Percentiles rank a stretch among this genome's conserved stretches.
Evolutionary conservation across 805 yeast species (phyloP).

Genomic region (Teunomyces gatunensis): DNA sequence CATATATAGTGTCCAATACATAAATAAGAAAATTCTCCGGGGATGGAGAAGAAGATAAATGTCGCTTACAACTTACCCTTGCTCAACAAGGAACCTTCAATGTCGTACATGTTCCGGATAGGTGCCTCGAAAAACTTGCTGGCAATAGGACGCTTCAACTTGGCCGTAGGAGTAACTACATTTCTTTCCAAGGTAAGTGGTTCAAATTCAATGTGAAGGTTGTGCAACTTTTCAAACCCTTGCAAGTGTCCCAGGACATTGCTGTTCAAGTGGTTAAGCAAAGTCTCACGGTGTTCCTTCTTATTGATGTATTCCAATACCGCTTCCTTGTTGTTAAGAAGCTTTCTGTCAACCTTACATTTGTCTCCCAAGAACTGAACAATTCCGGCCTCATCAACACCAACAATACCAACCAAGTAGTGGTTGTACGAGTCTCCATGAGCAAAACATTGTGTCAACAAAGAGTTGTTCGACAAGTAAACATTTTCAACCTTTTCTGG

Average conservation of each 20-base stretch:
- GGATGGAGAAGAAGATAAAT: neutral
- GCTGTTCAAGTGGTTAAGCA: constrained; percentile 16
- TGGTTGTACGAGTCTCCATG: constrained; percentile 25
- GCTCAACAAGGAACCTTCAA: constrained; percentile 38
- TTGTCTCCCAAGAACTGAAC: constrained; percentile 14
- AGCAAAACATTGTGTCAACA: constrained; percentile 18
- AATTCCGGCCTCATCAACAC: constrained; percentile 18
- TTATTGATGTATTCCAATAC: constrained; percentile 11
- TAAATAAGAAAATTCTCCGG: neutral
- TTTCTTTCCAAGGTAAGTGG: constrained; percentile 25
- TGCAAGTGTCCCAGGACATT: constrained; percentile 14
- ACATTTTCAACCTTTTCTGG: constrained; percentile 29
- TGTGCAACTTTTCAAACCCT: constrained; percentile 25
- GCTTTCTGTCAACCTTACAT: constrained; percentile 9
- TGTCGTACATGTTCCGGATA: constrained; percentile 41
- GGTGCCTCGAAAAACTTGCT: constrained; percentile 40
- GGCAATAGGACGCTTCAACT: constrained; percentile 52
- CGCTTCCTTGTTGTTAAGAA: constrained; percentile 7
- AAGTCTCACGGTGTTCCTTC: constrained; percentile 16
- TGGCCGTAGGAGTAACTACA: constrained; percentile 35
- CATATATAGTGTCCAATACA: neutral
- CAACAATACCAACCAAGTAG: constrained; percentile 22
- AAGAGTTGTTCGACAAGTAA: constrained; percentile 19
- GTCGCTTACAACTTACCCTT: constrained; percentile 10
- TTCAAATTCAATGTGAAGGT: constrained; percentile 24